Base-by-base conservation (phyloP, 2,329 filamentous ascomycete species). In the Arthrobotrys pseudoclavata region DNA sequence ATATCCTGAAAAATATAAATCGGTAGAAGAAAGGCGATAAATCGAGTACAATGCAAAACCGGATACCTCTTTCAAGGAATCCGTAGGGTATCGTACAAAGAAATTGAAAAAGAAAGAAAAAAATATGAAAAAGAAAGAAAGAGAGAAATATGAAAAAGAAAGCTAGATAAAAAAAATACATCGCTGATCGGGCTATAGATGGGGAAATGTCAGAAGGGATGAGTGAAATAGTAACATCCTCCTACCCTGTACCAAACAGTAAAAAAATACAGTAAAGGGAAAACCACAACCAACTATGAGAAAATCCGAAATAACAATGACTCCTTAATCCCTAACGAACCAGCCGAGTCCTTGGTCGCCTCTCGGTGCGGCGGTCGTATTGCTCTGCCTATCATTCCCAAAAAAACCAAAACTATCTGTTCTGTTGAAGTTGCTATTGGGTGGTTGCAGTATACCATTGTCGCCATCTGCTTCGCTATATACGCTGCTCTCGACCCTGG, bases 361-460 rank as follows among this genome's bases (percentile, higher is more conserved):
- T 48, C 74, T 60, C 45, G 74, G 74, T 40, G 74, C 37, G 53
- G 50, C 37, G 26, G 45, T 69, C 12, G 5, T 70, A 29, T 24
- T 77, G 45, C 24, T 64, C 26, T 69, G 72, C 45, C 74, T 61
- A 53, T 77, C 74, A 24, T 71, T 77, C 18, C 74, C 74, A 34
- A 77, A 77, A 45, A 77, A 77, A 15, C 74, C 74, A 71, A 77
- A 77, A 45, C 74, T 77, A 45, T 77, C 74, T 18, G 74, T 77
- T 20, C 37, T 66, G 26, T 66, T 62, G 60, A 48, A 66, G 18
- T 48, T 34, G 31, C 34, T n/a, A 45, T 34, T 48, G n/a, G 72
- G 66, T 10, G 74, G 74, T 31, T 70, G 74, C 13, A 66, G 53
- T 40, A 77, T 63, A 10, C 57, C 48, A 20, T 48, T 63, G 24